phyloP scores from a whole-genome alignment of 768 basidiomycete species.

The Boletus pseudopeckii region DNA sequence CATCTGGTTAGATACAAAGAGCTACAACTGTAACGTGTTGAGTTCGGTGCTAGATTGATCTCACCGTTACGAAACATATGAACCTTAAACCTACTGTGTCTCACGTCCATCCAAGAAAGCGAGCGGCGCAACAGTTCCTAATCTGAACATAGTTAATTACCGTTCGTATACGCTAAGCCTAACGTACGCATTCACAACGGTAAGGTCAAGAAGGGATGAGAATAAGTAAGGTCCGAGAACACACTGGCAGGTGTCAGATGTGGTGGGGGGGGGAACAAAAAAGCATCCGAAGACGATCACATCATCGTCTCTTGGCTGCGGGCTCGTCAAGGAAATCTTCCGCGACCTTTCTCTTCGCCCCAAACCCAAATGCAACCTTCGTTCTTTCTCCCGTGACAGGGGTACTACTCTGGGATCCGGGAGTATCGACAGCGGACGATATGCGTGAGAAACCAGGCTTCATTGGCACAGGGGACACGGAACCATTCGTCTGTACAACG shows the following conservation, averaged over 20 bases:
- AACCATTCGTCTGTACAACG: conserved; percentile 26
- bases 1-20: too few relatives aligned
- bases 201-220: not conserved
- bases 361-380: conserved; percentile 76
- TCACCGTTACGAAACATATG: not conserved
- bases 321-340: conserved; percentile 68
- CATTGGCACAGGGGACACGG: conserved; percentile 58
- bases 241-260: not conserved
- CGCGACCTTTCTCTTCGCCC: conserved; percentile 73
- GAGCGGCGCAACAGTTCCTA: not conserved
- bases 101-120: not conserved
- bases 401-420: conserved; percentile 44
- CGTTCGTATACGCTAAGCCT: not conserved
- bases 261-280: not conserved
- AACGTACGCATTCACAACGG: not conserved
- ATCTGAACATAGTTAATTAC: not conserved
- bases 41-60: too few relatives aligned
- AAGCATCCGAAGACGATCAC: not conserved
- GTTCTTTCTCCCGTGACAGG: conserved; percentile 63
- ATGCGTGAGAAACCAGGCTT: conserved; percentile 78
- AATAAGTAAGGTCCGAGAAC: not conserved
- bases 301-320: conserved; percentile 52
- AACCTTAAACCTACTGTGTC: not conserved
- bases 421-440: conserved; percentile 51
- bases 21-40: too few relatives aligned